Evolutionary conservation across 192 early-diverging fungal genomes (phyloP).

Genomic region (Coemansia sp.): DNA sequence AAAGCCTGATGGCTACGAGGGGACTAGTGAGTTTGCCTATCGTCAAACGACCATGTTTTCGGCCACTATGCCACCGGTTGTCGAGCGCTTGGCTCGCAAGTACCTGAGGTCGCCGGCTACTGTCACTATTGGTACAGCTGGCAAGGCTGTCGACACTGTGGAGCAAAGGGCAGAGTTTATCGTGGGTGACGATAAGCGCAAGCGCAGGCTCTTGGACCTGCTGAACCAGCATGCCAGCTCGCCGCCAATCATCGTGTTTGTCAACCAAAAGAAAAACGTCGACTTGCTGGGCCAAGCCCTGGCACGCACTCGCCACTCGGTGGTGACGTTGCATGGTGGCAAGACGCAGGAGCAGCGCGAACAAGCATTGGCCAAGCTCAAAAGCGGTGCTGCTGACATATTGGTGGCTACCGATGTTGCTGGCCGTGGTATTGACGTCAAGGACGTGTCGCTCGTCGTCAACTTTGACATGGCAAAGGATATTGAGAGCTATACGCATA

Average conservation of each 20-base stretch:
- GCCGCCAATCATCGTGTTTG: slow-evolving; percentile 96
- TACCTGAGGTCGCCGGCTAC: slow-evolving; percentile 91
- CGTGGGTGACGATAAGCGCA: slow-evolving; percentile 76
- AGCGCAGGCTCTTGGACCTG: slow-evolving; percentile 77
- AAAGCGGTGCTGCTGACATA: slow-evolving; percentile 79
- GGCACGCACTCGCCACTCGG: slow-evolving; percentile 34
- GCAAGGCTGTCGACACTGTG: slow-evolving; percentile 95
- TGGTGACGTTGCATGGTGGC: slow-evolving; percentile 90
- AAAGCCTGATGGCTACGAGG: slow-evolving; percentile 81
- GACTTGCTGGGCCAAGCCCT: slow-evolving; percentile 84
- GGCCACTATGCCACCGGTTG: slow-evolving; percentile 95
- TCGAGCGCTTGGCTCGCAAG: slow-evolving; percentile 92
- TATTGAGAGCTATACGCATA: slow-evolving; percentile 98
- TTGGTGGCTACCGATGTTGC: slow-evolving; percentile 99
- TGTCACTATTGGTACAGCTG: slow-evolving; percentile 95
- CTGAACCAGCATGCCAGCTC: slow-evolving; percentile 62
- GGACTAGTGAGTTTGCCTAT: slow-evolving; percentile 50
- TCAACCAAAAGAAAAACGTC: slow-evolving; percentile 94
- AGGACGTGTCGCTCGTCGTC: slow-evolving; percentile 94
- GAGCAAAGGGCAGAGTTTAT: slow-evolving; percentile 97
- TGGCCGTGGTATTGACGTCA: slow-evolving; percentile 98
- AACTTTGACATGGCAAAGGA: slow-evolving; percentile 99
- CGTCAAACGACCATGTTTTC: slow-evolving; percentile 99
- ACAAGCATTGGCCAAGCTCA: slow-evolving; percentile 77
- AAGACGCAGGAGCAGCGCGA: slow-evolving; percentile 99